phyloP scores from a whole-genome alignment of 148 eudicot genomes.

The Vaccinium darrowii region DNA sequence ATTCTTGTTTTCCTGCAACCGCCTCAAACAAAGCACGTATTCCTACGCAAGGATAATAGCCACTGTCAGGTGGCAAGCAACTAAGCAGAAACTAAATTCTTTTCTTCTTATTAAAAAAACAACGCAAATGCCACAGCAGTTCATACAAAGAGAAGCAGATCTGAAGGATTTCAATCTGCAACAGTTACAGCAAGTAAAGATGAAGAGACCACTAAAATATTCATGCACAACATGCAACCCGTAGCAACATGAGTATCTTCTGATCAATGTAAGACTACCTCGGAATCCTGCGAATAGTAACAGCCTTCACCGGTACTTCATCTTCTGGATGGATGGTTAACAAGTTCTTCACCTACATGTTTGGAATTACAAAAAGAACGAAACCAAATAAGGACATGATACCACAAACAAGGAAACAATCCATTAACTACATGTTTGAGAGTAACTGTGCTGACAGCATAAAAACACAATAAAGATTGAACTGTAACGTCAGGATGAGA shows the following conservation, averaged over 20 bases:
- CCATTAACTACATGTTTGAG: not conserved
- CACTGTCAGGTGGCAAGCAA: not conserved
- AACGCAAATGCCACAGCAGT: not conserved
- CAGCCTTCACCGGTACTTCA: conserved; percentile 77
- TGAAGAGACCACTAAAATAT: not conserved
- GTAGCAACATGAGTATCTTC: not conserved
- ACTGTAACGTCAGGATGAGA: not conserved
- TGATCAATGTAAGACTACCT: conserved; percentile 42
- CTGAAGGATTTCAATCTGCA: not conserved
- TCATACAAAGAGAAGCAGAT: not conserved
- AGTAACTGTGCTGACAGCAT: not conserved
- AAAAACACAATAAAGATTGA: not conserved
- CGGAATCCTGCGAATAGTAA: conserved; percentile 91
- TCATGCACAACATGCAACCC: not conserved
- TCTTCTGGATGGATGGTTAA: conserved; percentile 87
- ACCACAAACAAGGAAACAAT: not conserved
- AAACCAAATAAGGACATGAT: not conserved
- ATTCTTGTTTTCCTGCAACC: not conserved
- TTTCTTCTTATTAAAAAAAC: not conserved
- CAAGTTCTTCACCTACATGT: conserved; percentile 75
- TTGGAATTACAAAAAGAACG: not conserved
- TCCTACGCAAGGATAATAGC: not conserved
- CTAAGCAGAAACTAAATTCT: not conserved
- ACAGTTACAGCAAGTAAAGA: not conserved
- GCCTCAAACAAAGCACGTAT: not conserved